Conservation (phyloP, 345 rosid species). For the Lenwebbia sp. region DNA sequence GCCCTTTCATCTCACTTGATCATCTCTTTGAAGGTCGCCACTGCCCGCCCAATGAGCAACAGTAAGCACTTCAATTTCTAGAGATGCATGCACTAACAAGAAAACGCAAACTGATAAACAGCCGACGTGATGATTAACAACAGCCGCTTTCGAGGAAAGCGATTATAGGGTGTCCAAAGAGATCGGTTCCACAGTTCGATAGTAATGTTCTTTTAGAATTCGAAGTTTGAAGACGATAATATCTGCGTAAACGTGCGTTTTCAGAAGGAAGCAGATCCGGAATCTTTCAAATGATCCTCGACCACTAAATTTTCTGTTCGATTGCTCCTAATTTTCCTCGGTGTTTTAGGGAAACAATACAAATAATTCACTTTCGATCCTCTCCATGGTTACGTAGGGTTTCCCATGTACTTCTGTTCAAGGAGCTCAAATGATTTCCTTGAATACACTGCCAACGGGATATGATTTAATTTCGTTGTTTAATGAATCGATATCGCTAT, state of each 20-base stretch:
- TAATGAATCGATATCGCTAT: background rate
- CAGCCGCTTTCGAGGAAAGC: background rate
- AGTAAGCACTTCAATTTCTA: background rate
- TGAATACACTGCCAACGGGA: background rate
- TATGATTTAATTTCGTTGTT: background rate
- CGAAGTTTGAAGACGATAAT: background rate
- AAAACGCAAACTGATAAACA: background rate
- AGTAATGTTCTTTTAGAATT: background rate
- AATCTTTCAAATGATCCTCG: background rate
- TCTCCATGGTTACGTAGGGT: background rate
- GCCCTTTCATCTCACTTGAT: background rate
- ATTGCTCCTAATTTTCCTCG: background rate
- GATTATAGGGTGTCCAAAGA: background rate
- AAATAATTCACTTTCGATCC: background rate
- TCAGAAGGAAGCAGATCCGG: background rate
- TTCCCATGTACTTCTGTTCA: background rate
- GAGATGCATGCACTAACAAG: background rate
- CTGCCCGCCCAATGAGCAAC: background rate
- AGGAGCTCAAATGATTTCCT: background rate
- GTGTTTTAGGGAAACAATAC: background rate
- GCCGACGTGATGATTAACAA: background rate
- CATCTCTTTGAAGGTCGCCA: background rate
- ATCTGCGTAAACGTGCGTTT: fast-evolving
- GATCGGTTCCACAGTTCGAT: background rate
- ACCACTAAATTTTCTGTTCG: background rate